phyloP scores from a whole-genome alignment of 495 filamentous ascomycete genomes.

The Daldinia bambusicola region DNA sequence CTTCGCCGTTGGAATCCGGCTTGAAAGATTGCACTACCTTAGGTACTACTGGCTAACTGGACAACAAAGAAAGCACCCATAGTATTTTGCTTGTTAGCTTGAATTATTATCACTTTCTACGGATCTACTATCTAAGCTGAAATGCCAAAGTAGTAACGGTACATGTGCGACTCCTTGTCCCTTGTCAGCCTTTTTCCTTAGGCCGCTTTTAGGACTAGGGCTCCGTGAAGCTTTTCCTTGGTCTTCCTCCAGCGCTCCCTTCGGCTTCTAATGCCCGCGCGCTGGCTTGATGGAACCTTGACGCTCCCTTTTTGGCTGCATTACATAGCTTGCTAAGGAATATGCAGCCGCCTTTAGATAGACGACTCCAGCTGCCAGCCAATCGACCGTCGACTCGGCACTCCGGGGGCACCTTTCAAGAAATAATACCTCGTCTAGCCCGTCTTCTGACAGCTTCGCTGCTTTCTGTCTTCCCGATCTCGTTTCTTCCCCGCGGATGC shows the following conservation, averaged over 20 bases:
- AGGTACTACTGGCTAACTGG: conserved; percentile 8
- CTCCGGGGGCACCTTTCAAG: conserved; percentile 40
- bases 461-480: conserved; percentile 42
- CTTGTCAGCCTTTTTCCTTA: conserved; percentile 35
- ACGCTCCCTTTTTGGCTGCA: conserved; percentile 47
- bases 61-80: conserved; percentile 27
- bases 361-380: conserved; percentile 39
- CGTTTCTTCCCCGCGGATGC: conserved; percentile 41
- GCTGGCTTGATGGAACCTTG: conserved; percentile 33
- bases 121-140: conserved; percentile 24
- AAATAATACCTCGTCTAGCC: conserved; percentile 40
- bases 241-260: conserved; percentile 12
- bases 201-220: conserved; percentile 31
- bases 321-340: conserved; percentile 36
- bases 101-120: conserved; percentile 19
- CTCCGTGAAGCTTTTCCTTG: conserved; percentile 39
- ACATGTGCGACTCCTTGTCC: conserved; percentile 27
- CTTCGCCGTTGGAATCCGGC: conserved; percentile 23
- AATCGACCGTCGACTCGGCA: conserved; percentile 46
- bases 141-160: conserved; percentile 26
- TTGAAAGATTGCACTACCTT: conserved; percentile 15
- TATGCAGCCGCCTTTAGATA: conserved; percentile 43
- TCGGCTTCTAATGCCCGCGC: conserved; percentile 19
- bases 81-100: conserved; percentile 22
- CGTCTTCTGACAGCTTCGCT: conserved; percentile 40